Percentiles rank a stretch among this genome's conserved stretches.
Conservation (phyloP, 306 rosid species). For the Coriaria nepalensis region DNA sequence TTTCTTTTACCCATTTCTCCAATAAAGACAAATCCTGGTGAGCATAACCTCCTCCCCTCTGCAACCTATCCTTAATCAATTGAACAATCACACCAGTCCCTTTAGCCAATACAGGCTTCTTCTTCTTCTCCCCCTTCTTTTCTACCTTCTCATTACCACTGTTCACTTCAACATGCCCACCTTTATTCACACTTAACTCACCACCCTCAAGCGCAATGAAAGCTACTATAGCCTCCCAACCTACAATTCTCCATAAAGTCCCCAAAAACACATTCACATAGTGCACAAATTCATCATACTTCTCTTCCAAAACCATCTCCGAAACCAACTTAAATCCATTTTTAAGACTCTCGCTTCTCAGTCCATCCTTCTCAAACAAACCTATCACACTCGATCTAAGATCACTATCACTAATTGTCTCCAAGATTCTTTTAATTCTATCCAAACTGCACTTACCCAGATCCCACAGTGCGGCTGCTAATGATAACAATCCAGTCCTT, state of each 20-base stretch:
- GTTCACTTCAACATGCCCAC: constrained; percentile 22
- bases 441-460: constrained; percentile 45
- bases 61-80: constrained; percentile 57
- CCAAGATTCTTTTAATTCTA: constrained; percentile 33
- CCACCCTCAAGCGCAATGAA: constrained; percentile 38
- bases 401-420: constrained; percentile 11
- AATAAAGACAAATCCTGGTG: constrained; percentile 24
- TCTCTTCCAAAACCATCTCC: constrained; percentile 29
- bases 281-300: constrained; percentile 39
- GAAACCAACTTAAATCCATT: constrained; percentile 25
- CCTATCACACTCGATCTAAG: constrained; percentile 22
- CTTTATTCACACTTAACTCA: constrained; percentile 31
- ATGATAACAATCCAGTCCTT: constrained; percentile 22
- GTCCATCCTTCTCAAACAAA: constrained; percentile 37
- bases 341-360: constrained; percentile 27
- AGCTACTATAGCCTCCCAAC: constrained; percentile 53
- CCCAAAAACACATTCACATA: constrained; percentile 32
- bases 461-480: constrained; percentile 35
- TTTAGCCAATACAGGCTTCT: constrained; percentile 63
- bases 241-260: constrained; percentile 57
- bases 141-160: constrained; percentile 28
- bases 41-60: constrained; percentile 16
- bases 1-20: constrained; percentile 33
- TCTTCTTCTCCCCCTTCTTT: constrained; percentile 56
- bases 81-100: constrained; percentile 54